Base-by-base conservation (phyloP, 1,139 yeast species). In the Candida albicans region DNA sequence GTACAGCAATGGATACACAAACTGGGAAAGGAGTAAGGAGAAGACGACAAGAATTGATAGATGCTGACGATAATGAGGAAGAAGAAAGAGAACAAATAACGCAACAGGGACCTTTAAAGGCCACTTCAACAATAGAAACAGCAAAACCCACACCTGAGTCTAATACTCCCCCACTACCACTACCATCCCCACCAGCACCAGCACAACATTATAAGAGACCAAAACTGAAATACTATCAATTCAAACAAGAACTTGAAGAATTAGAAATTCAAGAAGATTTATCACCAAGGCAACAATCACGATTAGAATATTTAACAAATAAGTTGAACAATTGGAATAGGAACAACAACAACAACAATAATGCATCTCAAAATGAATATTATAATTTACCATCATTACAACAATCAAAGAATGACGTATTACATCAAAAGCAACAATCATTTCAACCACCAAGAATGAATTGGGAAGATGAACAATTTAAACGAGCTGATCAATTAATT, bases 381-480 rank as follows among this genome's bases (percentile, higher is more conserved):
- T 18, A 18, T 18, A 18, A 18, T 18, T 18, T 18, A 18, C 22
- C 22, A 70, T 39, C 65, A 79, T 11, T 86, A 82, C 49, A 66
- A 68, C 29, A 75, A 72, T 55, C 66, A 79, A 84, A 82, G 55
- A 54, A 49, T 12, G 70, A 67, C 10, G 52, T 61, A 2, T 58
- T 71, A 66, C 70, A 55, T 18, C 22, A 18, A 18, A 18, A 5
- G 5, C 39, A 63, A 27, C 29, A n/a, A 27, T 18, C 29, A 70
- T 52, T 75, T 69, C 38, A 74, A 73, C 22, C 22, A 18, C 5
- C 22, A 18, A 39, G 74, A 71, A 42, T 32, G 10, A 40, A 49
- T 37, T 87, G 95, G 95, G 93, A 84, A 55, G 55, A 62, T 2
- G 82, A 81, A 25, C 91, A 86, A 56, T 62, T 77, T 14, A 58